phyloP scores from a whole-genome alignment of 495 filamentous ascomycete species.

The Xylaria longipes region DNA sequence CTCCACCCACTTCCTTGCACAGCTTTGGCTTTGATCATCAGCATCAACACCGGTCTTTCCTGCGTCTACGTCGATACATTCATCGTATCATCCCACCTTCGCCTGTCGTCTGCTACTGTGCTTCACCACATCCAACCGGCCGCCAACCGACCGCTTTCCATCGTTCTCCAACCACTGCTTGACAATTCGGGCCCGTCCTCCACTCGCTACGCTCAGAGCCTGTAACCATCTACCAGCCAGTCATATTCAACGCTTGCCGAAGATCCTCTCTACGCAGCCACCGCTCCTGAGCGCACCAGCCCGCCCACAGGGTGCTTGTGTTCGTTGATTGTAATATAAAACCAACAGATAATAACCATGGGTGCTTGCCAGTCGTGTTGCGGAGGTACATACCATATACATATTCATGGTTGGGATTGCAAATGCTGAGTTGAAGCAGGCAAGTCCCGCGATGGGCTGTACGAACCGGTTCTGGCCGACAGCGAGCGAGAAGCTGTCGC shows the following conservation, averaged over 20 bases:
- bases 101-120: not conserved
- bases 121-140: slow-evolving; percentile 7
- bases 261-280: slow-evolving; percentile 9
- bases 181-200: not conserved
- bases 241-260: slow-evolving; percentile 13
- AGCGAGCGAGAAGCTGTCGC: slow-evolving; percentile 97
- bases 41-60: slow-evolving; percentile 11
- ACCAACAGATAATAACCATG: slow-evolving; percentile 43
- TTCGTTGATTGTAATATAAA: slow-evolving; percentile 28
- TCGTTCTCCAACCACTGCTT: slow-evolving; percentile 3
- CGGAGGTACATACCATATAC: slow-evolving; percentile 49
- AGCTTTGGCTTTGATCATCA: slow-evolving; percentile 4
- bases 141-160: slow-evolving; percentile 15
- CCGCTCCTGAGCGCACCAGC: not conserved
- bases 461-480: slow-evolving; percentile 94
- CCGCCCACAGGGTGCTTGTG: slow-evolving; percentile 25
- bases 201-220: not conserved
- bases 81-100: slow-evolving; percentile 10
- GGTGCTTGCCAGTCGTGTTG: slow-evolving; percentile 60
- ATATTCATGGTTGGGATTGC: slow-evolving; percentile 10
- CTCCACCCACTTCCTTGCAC: slow-evolving; percentile 20
- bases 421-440: slow-evolving; percentile 54
- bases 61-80: not conserved
- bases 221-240: slow-evolving; percentile 10
- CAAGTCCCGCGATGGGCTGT: slow-evolving; percentile 89